phyloP scores from a whole-genome alignment of 2,329 filamentous ascomycete genomes.

The Aureobasidium leucospermi region DNA sequence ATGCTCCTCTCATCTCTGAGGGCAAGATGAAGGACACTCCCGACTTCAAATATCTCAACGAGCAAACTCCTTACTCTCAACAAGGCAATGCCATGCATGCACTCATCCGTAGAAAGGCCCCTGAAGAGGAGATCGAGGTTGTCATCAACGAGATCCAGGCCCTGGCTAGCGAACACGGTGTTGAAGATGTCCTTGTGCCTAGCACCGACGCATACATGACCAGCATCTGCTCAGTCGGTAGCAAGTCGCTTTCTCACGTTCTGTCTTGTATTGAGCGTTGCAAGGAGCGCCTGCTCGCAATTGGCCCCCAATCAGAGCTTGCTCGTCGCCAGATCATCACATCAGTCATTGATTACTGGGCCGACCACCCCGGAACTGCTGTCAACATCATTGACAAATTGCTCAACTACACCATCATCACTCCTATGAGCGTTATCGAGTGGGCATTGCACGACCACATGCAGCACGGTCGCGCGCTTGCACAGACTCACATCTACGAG shows the following conservation, averaged over 20 bases:
- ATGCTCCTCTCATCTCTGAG: slow-evolving; percentile 70
- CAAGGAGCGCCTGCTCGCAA: slow-evolving; percentile 77
- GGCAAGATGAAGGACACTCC: slow-evolving; percentile 95
- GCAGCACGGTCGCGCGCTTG: slow-evolving; percentile 49
- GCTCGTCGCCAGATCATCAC: slow-evolving; percentile 83
- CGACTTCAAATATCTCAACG: slow-evolving; percentile 80
- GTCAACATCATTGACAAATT: slow-evolving; percentile 93
- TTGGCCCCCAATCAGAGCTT: slow-evolving; percentile 65
- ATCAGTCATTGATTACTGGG: slow-evolving; percentile 89
- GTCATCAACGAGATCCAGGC: slow-evolving; percentile 74
- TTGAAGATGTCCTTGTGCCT: slow-evolving; percentile 69
- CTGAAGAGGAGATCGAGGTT: slow-evolving; percentile 78
- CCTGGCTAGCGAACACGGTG: slow-evolving; percentile 61
- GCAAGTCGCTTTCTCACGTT: slow-evolving; percentile 92
- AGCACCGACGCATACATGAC: slow-evolving; percentile 93
- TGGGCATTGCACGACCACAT: slow-evolving; percentile 73
- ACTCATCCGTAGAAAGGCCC: slow-evolving; percentile 74
- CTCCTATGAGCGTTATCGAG: slow-evolving; percentile 74
- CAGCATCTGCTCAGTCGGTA: slow-evolving; percentile 84
- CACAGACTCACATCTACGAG: slow-evolving; percentile 75
- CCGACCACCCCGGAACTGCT: slow-evolving; percentile 82
- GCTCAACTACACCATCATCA: slow-evolving; percentile 92
- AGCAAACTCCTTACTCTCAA: slow-evolving; percentile 68
- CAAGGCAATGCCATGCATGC: slow-evolving; percentile 77
- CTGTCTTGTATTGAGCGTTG: slow-evolving; percentile 92